Evolutionary conservation across 805 yeast species (phyloP).

Genomic region (Schizosaccharomyces japonicus): DNA sequence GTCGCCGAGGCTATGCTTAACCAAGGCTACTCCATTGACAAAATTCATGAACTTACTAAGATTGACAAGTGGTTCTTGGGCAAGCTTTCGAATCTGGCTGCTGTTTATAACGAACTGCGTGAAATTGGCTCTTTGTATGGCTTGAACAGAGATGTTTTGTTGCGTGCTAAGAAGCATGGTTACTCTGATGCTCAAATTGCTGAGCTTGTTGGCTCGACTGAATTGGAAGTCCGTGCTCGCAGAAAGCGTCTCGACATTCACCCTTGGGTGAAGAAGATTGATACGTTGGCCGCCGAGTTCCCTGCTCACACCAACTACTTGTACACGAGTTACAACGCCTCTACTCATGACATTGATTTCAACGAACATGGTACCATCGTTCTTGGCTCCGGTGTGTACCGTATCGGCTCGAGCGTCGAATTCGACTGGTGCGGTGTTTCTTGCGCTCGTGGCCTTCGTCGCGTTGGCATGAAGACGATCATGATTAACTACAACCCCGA

Average conservation of each 20-base stretch:
- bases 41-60: constrained; percentile 72
- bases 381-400: constrained; percentile 91
- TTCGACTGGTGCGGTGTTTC: constrained; percentile 99
- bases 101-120: constrained; percentile 64
- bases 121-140: constrained; percentile 26
- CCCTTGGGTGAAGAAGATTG: constrained; percentile 90
- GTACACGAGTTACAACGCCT: constrained; percentile 86
- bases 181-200: constrained; percentile 90
- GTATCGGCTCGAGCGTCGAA: constrained; percentile 96
- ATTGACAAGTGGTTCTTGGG: constrained; percentile 90
- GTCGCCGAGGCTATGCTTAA: constrained; percentile 91
- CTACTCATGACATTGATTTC: constrained; percentile 62
- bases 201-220: constrained; percentile 42
- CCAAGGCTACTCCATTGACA: constrained; percentile 74
- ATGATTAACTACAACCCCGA: constrained; percentile 97
- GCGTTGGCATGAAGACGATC: constrained; percentile 65
- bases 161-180: constrained; percentile 74
- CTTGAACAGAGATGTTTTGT: constrained; percentile 43
- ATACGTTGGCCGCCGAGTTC: constrained; percentile 93
- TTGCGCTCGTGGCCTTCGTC: constrained; percentile 80
- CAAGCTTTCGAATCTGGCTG: constrained; percentile 80
- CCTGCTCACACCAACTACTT: constrained; percentile 89
- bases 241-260: constrained; percentile 56
- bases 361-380: constrained; percentile 89
- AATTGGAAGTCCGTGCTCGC: constrained; percentile 57